Base-by-base conservation (phyloP, 108 stramenopile genomes). In the Stephanodiscus minutulus region DNA sequence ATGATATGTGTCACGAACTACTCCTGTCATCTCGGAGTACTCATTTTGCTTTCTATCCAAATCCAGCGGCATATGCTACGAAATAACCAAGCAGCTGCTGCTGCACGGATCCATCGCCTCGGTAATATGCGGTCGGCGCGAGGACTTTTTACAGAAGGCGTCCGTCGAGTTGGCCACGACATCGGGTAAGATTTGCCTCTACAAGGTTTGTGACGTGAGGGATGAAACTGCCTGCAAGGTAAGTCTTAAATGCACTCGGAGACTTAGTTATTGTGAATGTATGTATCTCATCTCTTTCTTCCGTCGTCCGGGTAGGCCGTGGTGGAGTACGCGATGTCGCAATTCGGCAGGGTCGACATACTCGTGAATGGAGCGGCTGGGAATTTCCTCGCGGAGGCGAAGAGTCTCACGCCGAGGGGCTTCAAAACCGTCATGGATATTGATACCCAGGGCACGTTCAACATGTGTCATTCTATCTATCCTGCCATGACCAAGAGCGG, bases 381-480 rank as follows among this genome's bases (percentile, higher is more conserved):
- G 35, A 97, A 97, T 68, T 97, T 97, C 75, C 75, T 97, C 15
- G 87, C 93, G 2, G 84, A 88, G 56, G 97, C 94, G 4, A 74
- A 88, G 54, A 81, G 79, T 49, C 75, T 97, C 36, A 83, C 66
- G 33, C 93, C 95, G n/a, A 96, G 96, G 77, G 96, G 92, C 36
- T 91, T 90, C 77, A 83, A 86, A 28, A 97, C 97, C 33, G 97
- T 97, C 2, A 90, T 97, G 91, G 94, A 94, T 21, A 97, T 97
- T 56, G 97, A 97, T 80, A 78, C 93, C 7, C 52, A 89, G 55
- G 97, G 97, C 15, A 92, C 94, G 11, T 97, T 91, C 70, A 93
- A 97, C 55, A 96, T 97, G 93, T 91, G 77, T 47, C 67, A 83
- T 71, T 86, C 94, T n/a, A 86, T 91, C 1, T 96, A 86, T 73